Percentiles rank a stretch among this genome's conserved stretches.
These are phyloP conservation scores for Pseudocercospora ulei DNA, from an alignment of 2,329 filamentous ascomycete genomes.

Conservation along the genomic window DNA sequence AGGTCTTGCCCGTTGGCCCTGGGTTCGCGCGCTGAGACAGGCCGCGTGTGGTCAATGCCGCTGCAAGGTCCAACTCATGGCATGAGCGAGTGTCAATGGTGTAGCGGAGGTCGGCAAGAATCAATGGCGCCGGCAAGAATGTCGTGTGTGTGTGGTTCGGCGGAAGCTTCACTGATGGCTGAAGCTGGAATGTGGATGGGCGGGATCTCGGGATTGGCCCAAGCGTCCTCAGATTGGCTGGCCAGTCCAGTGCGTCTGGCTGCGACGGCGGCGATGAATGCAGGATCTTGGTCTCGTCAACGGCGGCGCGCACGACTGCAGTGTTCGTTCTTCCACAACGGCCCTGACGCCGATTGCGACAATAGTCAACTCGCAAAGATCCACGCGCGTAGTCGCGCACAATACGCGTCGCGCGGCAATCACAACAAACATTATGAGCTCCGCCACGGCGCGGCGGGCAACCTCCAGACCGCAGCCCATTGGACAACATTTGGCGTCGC, in stretches of 20 bases:
- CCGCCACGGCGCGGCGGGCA: no score
- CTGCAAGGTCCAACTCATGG: slow-evolving; percentile 3
- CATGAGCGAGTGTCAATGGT: slow-evolving; percentile 1
- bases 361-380: no score
- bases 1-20: slow-evolving; percentile 8
- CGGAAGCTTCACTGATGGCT: neutral
- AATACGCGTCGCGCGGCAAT: slow-evolving; percentile 5
- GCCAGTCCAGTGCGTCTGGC: no score
- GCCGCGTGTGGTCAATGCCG: slow-evolving; percentile 1
- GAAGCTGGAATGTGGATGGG: slow-evolving; percentile 1
- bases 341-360: no score
- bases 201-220: no score
- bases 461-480: no score
- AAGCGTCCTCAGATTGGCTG: no score
- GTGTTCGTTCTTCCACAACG: no score
- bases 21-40: slow-evolving; percentile 7
- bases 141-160: slow-evolving; percentile 1
- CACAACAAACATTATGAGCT: slow-evolving; percentile 5
- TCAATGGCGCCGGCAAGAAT: slow-evolving; percentile 1
- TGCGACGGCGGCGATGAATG: no score
- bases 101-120: neutral
- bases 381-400: slow-evolving; percentile 1
- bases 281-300: no score
- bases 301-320: no score
- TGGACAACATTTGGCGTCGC: no score